Conservation (phyloP, 129 eudicot genomes). For the Erigeron canadensis region DNA sequence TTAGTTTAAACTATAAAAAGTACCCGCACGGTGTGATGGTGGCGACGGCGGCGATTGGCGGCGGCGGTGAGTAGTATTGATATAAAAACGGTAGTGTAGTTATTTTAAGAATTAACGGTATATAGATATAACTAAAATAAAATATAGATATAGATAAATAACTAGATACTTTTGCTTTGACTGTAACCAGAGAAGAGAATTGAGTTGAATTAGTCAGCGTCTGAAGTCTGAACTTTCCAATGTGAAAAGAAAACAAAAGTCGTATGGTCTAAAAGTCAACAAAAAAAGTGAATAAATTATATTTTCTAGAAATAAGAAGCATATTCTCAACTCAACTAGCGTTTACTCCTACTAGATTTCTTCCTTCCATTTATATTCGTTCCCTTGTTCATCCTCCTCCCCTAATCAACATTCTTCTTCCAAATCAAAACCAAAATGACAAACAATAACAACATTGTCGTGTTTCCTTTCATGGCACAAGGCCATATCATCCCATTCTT, state of each 20-base stretch:
- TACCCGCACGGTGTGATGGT: too few relatives aligned
- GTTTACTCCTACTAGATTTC: not conserved
- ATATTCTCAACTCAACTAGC: not conserved
- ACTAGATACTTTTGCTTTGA: too few relatives aligned
- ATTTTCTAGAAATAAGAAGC: slow-evolving; percentile 2
- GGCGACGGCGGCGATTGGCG: too few relatives aligned
- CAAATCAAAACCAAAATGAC: not conserved
- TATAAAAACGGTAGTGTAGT: too few relatives aligned
- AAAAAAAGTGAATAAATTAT: not conserved
- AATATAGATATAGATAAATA: too few relatives aligned
- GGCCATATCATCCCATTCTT: slow-evolving; percentile 76
- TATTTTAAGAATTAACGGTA: too few relatives aligned
- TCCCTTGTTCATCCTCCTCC: not conserved
- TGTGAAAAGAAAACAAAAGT: not conserved
- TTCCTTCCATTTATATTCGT: not conserved
- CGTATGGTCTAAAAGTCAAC: not conserved
- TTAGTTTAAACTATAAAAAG: too few relatives aligned
- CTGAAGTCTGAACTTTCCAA: not conserved
- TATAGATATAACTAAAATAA: too few relatives aligned
- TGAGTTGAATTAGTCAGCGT: not conserved
- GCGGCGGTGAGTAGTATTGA: too few relatives aligned
- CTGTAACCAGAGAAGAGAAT: too few relatives aligned
- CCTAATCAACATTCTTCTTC: not conserved
- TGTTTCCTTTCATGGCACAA: slow-evolving; percentile 87
- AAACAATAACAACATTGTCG: slow-evolving; percentile 35